phyloP scores from a whole-genome alignment of 495 filamentous ascomycete species.

The Platismatia glauca region DNA sequence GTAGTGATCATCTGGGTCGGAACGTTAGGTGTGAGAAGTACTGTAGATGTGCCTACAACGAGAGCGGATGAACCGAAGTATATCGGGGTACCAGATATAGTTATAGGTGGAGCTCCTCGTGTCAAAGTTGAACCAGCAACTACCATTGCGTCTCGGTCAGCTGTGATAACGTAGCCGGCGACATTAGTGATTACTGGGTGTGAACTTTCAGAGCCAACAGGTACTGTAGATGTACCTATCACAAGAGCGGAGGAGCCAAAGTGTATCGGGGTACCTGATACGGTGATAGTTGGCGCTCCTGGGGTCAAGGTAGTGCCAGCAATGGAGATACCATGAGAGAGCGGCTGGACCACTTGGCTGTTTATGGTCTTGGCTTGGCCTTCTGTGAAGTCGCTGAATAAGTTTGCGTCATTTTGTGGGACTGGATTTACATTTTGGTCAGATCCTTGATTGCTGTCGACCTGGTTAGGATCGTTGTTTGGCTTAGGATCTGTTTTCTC shows the following conservation, averaged over 20 bases:
- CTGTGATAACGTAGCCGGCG: background rate
- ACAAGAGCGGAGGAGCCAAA: background rate
- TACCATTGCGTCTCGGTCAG: background rate
- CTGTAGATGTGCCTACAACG: no score
- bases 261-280: background rate
- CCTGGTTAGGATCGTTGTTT: background rate
- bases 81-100: no score
- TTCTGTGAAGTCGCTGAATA: background rate
- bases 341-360: background rate
- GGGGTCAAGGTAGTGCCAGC: background rate
- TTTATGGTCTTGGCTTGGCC: background rate
- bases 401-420: background rate
- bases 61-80: no score
- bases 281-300: background rate
- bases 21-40: background rate
- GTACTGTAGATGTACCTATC: background rate
- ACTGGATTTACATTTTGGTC: background rate
- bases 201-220: background rate
- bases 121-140: background rate
- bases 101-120: no score
- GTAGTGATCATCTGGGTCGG: background rate
- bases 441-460: background rate
- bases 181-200: background rate
- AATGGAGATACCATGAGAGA: constrained; percentile 1
- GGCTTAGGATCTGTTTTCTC: background rate